Base-by-base conservation (phyloP, 305 asterid species). In the Salvia sclarea region DNA sequence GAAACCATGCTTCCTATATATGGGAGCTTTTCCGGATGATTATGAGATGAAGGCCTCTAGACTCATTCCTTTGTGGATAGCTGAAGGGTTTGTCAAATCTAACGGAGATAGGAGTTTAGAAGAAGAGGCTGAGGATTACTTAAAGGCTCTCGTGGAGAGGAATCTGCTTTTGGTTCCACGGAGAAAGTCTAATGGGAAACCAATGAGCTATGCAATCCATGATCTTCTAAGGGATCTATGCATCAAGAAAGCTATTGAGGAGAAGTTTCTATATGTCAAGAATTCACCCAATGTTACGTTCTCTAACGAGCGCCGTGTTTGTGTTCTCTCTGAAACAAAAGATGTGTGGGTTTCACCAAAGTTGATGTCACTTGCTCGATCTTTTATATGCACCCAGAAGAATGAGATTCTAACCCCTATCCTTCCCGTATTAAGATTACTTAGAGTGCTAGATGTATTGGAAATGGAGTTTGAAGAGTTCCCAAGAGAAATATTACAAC, bases 361-460 rank as follows among this genome's bases (percentile, higher is more conserved):
- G 25, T n/a, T n/a, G n/a, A n/a, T n/a, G 40, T 16, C 60, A n/a
- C 4, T 24, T 53, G 60, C 18, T 24, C 60, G 37, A 12, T 53
- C 60, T 10, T 52, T 52, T 48, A 1, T 25, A 22, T 11, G 25
- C 13, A 11, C 53, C 53, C 13, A 13, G n/a, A n/a, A 0, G 18
- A 5, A n/a, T n/a, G n/a, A n/a, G 11, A 6, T 10, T 6, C 20
- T 54, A 5, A 1, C 20, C 25, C 38, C 20, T 0, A 2, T 25
- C 0, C 25, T 13, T 6, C 13, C 5, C 30, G 2, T 1, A 0
- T 47, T 21, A 1, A 40, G 25, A 18, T 60, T 74, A 61, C 53
- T 74, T 2, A 60, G 70, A 20, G 74, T 58, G 44, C 31, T 66
- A 48, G 71, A 74, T 17, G 13, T 68, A 9, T 0, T 33, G 2